Base-by-base conservation (phyloP, 768 basidiomycete genomes). In the Boletus huronensis region DNA sequence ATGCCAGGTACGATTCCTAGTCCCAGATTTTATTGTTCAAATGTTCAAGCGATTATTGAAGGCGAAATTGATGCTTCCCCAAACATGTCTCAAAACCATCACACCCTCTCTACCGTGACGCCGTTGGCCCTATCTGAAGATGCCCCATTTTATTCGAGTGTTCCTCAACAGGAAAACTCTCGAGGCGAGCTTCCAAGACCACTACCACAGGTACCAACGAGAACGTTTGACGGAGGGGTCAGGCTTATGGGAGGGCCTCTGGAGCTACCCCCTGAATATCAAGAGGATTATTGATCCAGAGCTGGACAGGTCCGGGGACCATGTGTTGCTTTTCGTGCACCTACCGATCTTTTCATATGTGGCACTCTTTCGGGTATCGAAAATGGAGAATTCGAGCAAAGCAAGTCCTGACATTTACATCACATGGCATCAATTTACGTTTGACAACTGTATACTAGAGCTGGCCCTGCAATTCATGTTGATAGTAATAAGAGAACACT, bases 221-320 rank as follows among this genome's bases (percentile, higher is more conserved):
- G 40, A 39, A 34, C 44, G 10, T n/a, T 25, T 52, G 60, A 54
- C 25, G 43, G 48, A 19, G 52, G 51, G 4, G 48, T 48, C 46
- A 50, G 34, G 14, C 6, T 60, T 5, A 31, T 42, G 35, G 48
- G 47, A 26, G 46, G 34, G 16, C 31, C 42, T 13, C 2, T 29
- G 3, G n/a, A 49, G 17, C 50, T 40, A 5, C 48, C 38, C 25
- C 36, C 55, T 19, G 60, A 48, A 52, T 49, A 49, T 31, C 52
- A 40, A 31, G 48, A 51, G 0, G 29, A 40, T n/a, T 19, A 57
- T 57, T 38, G 31, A 19, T 25, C 8, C n/a, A 14, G 19, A 28
- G 43, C n/a, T 26, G 29, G 8, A n/a, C n/a, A 7, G 31, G 10
- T 35, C 13, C 9, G 3, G 17, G 8, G 13, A 31, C 28, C 10